Base-by-base conservation (phyloP, 2,329 filamentous ascomycete species). In the Cercospora brassicicola region DNA sequence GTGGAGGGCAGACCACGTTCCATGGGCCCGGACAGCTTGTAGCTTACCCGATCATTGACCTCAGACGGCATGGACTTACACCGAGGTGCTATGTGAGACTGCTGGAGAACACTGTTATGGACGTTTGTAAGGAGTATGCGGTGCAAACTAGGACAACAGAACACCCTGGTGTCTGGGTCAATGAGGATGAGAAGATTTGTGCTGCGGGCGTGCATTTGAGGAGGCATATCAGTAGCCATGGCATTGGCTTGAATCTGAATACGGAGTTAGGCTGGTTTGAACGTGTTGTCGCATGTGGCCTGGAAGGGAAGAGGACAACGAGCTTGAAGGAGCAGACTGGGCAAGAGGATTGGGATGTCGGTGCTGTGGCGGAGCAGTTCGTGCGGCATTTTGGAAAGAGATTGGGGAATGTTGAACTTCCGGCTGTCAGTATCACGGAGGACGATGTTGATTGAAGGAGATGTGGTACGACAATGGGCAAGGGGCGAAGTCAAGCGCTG, bases 21-120 rank as follows among this genome's bases (percentile, higher is more conserved):
- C 95, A 99, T 78, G 95, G 94, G 0, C 95, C 94, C 0, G 94
- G 94, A 0, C 95, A 99, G 79, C 82, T 96, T 59, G 91, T 97
- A 39, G 88, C 94, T n/a, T 99, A 96, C 83, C 93, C 94, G 2
- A 88, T 97, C 61, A 79, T 96, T n/a, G 93, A 97, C 78, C 85
- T 98, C 66, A 88, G 87, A 64, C 84, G 86, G 10, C 86, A 93
- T 72, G 81, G 82, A 0, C 82, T 95, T 20, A 89, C 87, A 4
- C 90, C 95, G 11, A 84, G 92, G 18, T 87, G 87, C 69, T 97
- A 96, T 80, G 90, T 96, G 5, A 85, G 88, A 39, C 79, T 93
- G 33, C 85, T 99, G 1, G 94, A 99, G 78, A 84, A 89, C 68
- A 89, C 88, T 0, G 90, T 96, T 0, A 90, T 93, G 45, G 85